Percentiles rank a stretch among this genome's conserved stretches.
Evolutionary conservation across 148 eudicot species (phyloP).

Genomic region (Arbutus unedo): DNA sequence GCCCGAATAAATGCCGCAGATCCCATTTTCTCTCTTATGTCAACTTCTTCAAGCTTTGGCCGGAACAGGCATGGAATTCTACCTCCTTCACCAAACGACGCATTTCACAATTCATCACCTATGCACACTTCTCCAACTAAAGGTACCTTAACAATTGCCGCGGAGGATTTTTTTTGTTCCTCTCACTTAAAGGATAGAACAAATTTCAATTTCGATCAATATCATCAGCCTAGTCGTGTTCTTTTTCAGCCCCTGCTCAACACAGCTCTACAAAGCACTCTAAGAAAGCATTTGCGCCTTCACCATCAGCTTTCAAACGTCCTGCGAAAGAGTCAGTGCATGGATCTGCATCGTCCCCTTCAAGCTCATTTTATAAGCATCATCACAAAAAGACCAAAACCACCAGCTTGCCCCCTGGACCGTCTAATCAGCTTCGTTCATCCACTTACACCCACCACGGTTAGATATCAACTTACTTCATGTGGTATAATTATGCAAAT

Average conservation of each 20-base stretch:
- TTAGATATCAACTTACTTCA: constrained; percentile 22
- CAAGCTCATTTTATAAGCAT: constrained; percentile 28
- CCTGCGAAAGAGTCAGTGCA: constrained; percentile 22
- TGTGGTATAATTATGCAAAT: not conserved
- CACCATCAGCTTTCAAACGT: constrained; percentile 20
- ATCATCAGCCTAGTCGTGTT: not conserved
- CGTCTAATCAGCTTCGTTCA: constrained; percentile 28
- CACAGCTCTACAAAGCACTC: not conserved
- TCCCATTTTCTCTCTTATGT: constrained; percentile 13
- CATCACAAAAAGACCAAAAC: constrained; percentile 35
- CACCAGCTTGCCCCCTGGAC: constrained; percentile 28
- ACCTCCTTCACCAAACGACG: constrained; percentile 20
- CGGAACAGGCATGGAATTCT: constrained; percentile 18
- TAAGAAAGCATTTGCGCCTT: constrained; percentile 27
- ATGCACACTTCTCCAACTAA: constrained; percentile 18
- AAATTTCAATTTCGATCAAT: not conserved
- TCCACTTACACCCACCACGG: constrained; percentile 34
- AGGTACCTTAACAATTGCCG: constrained; percentile 16
- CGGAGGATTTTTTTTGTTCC: not conserved
- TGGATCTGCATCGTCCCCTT: constrained; percentile 26
- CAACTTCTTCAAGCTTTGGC: constrained; percentile 17
- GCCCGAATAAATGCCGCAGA: constrained; percentile 16
- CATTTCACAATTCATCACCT: constrained; percentile 24
- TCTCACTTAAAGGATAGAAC: not conserved
- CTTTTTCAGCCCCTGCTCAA: constrained; percentile 27